These are phyloP conservation scores for Rugosomyces carneus DNA, from an alignment of 1,284 basidiomycete species.

Conservation along the genomic window DNA sequence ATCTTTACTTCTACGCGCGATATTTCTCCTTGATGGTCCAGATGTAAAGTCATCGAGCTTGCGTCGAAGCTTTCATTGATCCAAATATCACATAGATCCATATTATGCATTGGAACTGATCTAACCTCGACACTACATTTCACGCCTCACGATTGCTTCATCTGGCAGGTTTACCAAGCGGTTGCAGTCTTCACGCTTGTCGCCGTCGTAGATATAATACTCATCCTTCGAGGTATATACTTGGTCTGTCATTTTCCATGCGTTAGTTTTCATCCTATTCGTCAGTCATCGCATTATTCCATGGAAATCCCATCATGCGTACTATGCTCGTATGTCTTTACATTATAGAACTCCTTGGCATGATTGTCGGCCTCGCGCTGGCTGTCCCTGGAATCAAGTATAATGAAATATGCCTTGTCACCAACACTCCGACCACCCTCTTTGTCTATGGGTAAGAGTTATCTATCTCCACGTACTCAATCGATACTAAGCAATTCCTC, in stretches of 20 bases:
- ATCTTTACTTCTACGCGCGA: slow-evolving; percentile 28
- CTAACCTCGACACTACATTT: slow-evolving; percentile 28
- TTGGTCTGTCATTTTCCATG: not conserved
- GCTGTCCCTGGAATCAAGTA: slow-evolving; percentile 25
- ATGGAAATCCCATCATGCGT: slow-evolving; percentile 21
- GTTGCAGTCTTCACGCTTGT: slow-evolving; percentile 24
- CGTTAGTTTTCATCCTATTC: slow-evolving; percentile 12
- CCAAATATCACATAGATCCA: slow-evolving; percentile 21
- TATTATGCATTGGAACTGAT: slow-evolving; percentile 28
- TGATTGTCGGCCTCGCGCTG: slow-evolving; percentile 26
- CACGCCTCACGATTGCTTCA: slow-evolving; percentile 29
- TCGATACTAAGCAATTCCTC: not conserved
- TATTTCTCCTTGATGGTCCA: slow-evolving; percentile 31
- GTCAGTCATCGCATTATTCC: slow-evolving; percentile 30
- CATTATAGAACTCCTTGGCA: slow-evolving; percentile 24
- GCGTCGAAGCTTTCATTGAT: not conserved
- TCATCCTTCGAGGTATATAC: slow-evolving; percentile 28
- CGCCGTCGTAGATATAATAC: slow-evolving; percentile 27
- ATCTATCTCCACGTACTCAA: not conserved
- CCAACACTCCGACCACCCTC: slow-evolving; percentile 20
- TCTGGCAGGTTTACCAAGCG: slow-evolving; percentile 34
- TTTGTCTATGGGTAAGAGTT: slow-evolving; percentile 25
- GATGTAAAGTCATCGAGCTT: slow-evolving; percentile 19
- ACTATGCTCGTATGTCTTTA: slow-evolving; percentile 22
- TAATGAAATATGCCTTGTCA: slow-evolving; percentile 28